phyloP scores from a whole-genome alignment of 768 basidiomycete genomes.

The Pleurotus djamor region DNA sequence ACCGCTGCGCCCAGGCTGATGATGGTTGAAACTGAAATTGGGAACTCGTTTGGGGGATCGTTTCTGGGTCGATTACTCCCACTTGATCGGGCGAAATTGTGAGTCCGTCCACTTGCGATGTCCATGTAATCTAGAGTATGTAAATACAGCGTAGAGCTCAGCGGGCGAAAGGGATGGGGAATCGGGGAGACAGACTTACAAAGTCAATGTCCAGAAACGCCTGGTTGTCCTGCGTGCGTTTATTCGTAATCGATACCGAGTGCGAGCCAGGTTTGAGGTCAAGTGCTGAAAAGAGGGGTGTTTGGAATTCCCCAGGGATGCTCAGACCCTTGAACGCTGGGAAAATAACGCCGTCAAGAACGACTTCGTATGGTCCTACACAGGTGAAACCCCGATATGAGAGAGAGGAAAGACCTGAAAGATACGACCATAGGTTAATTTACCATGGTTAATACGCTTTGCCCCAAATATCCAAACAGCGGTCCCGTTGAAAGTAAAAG shows the following conservation, averaged over 20 bases:
- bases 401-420: background rate
- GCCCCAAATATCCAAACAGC: constrained; percentile 4
- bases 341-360: background rate
- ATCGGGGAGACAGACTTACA: background rate
- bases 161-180: background rate
- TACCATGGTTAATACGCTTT: constrained; percentile 1
- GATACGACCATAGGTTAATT: background rate
- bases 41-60: background rate
- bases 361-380: constrained; percentile 1
- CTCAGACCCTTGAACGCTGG: background rate
- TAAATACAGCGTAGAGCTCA: no score
- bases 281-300: constrained; percentile 2
- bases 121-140: constrained; percentile 5
- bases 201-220: constrained; percentile 9
- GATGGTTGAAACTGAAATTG: constrained; percentile 1
- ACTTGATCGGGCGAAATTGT: background rate
- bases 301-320: background rate
- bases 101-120: background rate
- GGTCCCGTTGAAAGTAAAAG: constrained; percentile 8
- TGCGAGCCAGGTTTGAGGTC: constrained; percentile 1
- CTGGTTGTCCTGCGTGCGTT: background rate
- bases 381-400: background rate
- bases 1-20: background rate
- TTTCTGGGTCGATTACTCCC: background rate
- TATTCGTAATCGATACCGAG: background rate